Evolutionary conservation across 768 basidiomycete species (phyloP), one percentile per base, ranked within the genome.

Genomic region (Wakefieldia striispora): DNA sequence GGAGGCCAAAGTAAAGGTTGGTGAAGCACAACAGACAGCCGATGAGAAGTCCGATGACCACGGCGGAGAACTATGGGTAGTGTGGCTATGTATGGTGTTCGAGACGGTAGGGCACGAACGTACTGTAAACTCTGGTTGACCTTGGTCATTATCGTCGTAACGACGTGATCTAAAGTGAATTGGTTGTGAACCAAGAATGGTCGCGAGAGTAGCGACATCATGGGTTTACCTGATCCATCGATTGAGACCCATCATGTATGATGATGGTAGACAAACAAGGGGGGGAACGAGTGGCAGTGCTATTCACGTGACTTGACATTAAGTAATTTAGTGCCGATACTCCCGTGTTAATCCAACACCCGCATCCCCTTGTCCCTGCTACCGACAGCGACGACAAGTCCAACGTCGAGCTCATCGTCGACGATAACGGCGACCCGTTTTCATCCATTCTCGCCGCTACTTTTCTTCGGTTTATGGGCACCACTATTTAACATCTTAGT

Each of bases 11-110:
- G 61, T 88, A 91, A 43, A 95, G 74, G 64, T 97, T 97, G 24
- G 94, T 97, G 67, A 94, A 92, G 67, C 91, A 94, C 54, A 97
- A 76, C 27, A 95, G 69, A 56, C 87, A 87, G 19, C 94, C 93
- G 48, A 95, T 93, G 12, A 81, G 70, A 20, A 97, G 78, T 1
- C 95, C 95, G 8, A 91, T 75, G 20, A 79, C 40, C 2, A 94
- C 84, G 1, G 94, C 91, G 21, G 72, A 55, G 4, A 78, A 52
- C 72, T 73, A 45, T 27, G 21, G 11, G 51, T 1, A 24, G 39
- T 34, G 35, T 43, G 44, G 19, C 16, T 24, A 26, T 17, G 19
- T 8, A 14, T 17, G 23, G 6, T 3, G 6, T 6, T 23, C 23
- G 9, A 35, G 20, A 29, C 2, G 8, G 31, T 26, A 41, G 27